Evolutionary conservation across 1,284 basidiomycete species (phyloP), one percentile per base, ranked within the genome.

Genomic region (Volvariella surrecta): DNA sequence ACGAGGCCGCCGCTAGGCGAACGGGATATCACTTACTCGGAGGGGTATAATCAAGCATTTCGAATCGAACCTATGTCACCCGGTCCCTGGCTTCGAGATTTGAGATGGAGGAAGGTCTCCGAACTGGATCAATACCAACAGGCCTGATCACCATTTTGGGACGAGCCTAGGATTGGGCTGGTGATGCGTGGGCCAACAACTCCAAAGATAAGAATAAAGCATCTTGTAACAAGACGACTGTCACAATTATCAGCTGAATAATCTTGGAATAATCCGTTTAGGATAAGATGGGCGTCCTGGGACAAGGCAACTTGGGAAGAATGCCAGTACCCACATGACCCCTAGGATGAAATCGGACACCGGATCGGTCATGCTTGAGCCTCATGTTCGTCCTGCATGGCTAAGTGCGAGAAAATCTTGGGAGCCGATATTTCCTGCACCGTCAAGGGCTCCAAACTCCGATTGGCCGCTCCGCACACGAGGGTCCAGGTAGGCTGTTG

Each of bases 1-100:
- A 66, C 58, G 66, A 66, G 66, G 62, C 59, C 51, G 52, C 49
- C 50, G 51, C 46, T 58, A 59, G 58, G 57, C 59, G 57, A 59
- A 49, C 40, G 55, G 47, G 46, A 45, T 37, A 49, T 50, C 40
- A 56, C 53, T 54, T 56, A 54, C 51, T 56, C 50, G 56, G 57
- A 54, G 54, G 54, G 54, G 51, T 51, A 50, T 46, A 52, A 52
- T 53, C 50, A 52, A 48, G 50, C 52, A 49, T 50, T 55, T 55
- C 56, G 53, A 58, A 61, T 59, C 54, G 56, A 64, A 58, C 24
- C 53, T 47, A 51, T 55, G 54, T 53, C 53, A 56, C 54, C 58
- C 52, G 49, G 55, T 47, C 52, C 54, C 50, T 55, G 47, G 46
- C 54, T 58, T 49, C 42, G 50, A 47, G 52, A 35, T 15, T 15